Conservation (phyloP, 225 moss, liverwort and hornwort genomes). For the Climacium dendroides region DNA sequence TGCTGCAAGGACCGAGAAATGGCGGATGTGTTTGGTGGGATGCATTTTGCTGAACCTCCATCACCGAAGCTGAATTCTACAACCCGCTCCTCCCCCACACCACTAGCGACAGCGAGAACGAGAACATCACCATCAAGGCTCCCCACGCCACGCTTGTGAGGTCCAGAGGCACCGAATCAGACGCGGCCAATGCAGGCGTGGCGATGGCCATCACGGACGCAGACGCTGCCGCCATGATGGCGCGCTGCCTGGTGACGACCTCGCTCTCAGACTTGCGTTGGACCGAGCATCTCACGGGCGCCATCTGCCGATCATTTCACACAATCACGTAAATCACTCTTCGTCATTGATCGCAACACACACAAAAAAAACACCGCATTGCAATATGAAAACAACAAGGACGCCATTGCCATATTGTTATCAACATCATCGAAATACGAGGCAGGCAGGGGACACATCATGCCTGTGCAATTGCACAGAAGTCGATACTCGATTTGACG, state of each 20-base stretch:
- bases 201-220: slow-evolving; percentile 49
- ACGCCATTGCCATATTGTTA: not conserved
- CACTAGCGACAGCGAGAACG: slow-evolving; percentile 22
- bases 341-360: not conserved
- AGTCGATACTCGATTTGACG: not conserved
- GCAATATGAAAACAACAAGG: not conserved
- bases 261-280: not conserved
- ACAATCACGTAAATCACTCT: not conserved
- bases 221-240: slow-evolving; percentile 53
- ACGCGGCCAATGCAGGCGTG: slow-evolving; percentile 25
- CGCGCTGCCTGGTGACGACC: slow-evolving; percentile 36
- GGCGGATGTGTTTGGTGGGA: not conserved
- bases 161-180: not conserved
- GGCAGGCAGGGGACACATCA: not conserved
- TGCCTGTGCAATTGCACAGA: not conserved
- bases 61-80: not conserved
- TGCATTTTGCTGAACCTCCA: not conserved
- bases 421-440: not conserved
- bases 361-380: too few relatives aligned
- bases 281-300: not conserved
- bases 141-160: slow-evolving; percentile 12
- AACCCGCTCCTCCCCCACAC: slow-evolving; percentile 36
- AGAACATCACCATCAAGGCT: slow-evolving; percentile 17
- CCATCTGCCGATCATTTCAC: slow-evolving; percentile 4
- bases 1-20: not conserved